Base-by-base conservation (phyloP, 345 rosid species). In the Salix viminalis region DNA sequence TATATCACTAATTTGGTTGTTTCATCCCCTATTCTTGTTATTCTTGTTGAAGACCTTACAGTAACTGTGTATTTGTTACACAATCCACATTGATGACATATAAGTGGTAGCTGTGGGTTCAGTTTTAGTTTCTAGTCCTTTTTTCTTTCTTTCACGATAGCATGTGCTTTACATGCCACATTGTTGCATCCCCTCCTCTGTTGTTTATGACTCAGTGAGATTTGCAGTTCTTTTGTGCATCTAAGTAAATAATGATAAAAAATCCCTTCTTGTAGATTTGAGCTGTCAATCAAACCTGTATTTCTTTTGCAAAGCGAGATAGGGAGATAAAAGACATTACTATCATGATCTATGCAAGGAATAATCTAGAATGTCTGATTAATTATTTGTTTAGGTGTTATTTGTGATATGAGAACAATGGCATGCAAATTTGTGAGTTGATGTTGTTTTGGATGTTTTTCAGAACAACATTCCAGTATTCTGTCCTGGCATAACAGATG, bases 401-500 rank as follows among this genome's bases (percentile, higher is more conserved):
- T 68, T 41, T 6, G n/a, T 39, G 19, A 12, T 68, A 28, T 21
- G 36, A 30, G 21, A 34, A 18, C 39, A 66, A 28, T 30, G n/a
- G 14, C 11, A 6, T 18, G 3, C 5, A 66, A 2, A 3, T 66
- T 68, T 37, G 16, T 56, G 62, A n/a, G 62, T 46, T 75, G 52
- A 74, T 4, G 7, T 72, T 58, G 58, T 26, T 44, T 41, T 74
- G 69, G 24, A 67, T 71, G 5, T 77, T 79, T 73, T 90, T 77
- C 89, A 96, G 99, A 92, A 93, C 86, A 82, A 89, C 61, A 87
- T 93, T 85, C 97, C 98, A 2, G 99, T 92, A 50, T 96, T 86
- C 84, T 96, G 99, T 76, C 98, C 98, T 0, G 97, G 95, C 39
- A 76, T 92, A 80, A 96, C 97, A 19, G 99, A 96, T 88, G 99